A percentile compares a stretch with the other conserved stretches of the same genome.
Conservation (phyloP, 768 basidiomycete species). For the Cystofilobasidium ferigula region DNA sequence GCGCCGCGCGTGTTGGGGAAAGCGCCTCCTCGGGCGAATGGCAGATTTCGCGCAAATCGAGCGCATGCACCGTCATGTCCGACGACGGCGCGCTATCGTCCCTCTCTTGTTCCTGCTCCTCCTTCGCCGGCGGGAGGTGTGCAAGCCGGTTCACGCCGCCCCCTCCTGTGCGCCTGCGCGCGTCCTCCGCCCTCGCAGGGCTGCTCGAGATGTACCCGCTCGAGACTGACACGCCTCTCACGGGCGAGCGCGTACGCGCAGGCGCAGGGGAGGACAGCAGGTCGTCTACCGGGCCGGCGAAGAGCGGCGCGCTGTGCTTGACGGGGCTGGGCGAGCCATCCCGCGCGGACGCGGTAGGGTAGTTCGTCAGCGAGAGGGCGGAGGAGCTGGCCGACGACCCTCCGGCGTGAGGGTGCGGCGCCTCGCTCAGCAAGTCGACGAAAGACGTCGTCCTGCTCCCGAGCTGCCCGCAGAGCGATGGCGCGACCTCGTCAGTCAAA, state of each 20-base stretch:
- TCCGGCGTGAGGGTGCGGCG: too few species aligned
- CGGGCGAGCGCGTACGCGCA: neutral
- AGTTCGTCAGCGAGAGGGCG: too few species aligned
- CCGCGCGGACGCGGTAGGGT: too few species aligned
- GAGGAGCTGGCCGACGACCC: too few species aligned
- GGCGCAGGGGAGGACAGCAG: neutral
- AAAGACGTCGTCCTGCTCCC: too few species aligned
- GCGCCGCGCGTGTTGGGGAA: too few species aligned
- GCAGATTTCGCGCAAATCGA: conserved; percentile 8
- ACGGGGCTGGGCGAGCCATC: too few species aligned
- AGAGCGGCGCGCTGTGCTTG: neutral
- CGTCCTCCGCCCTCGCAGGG: neutral
- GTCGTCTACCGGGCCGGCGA: neutral
- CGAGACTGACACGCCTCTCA: neutral
- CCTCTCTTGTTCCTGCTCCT: too few species aligned
- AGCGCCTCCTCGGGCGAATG: neutral
- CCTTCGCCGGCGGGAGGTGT: too few species aligned
- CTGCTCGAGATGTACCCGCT: conserved; percentile 25
- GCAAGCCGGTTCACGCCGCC: too few species aligned
- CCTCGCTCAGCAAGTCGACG: too few species aligned
- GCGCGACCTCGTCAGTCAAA: neutral
- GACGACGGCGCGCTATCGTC: neutral
- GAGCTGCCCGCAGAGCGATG: too few species aligned
- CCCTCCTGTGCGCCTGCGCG: neutral
- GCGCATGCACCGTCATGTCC: neutral